Conservation (phyloP, 441 rosid species). For the Gossypium trilobum region DNA sequence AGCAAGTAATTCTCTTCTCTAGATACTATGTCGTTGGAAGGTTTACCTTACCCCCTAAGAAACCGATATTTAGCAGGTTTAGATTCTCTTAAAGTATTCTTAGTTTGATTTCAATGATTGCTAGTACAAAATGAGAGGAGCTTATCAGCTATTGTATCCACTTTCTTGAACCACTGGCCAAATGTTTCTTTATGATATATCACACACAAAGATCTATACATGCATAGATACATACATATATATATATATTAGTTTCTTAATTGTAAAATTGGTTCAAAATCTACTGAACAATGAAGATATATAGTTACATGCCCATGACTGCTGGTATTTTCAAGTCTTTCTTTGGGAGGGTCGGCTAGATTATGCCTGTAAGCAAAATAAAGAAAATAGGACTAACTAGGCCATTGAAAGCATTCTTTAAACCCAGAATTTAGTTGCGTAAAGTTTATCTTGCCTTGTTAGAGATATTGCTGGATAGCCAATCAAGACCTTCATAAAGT, state of each 20-base stretch:
- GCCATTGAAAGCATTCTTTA: not conserved
- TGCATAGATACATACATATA: not conserved
- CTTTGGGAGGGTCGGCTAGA: not conserved
- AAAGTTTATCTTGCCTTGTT: constrained; percentile 30
- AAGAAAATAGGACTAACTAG: not conserved
- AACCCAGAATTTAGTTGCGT: not conserved
- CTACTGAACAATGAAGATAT: not conserved
- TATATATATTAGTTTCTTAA: not conserved
- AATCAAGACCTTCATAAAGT: constrained; percentile 60
- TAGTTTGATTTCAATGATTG: not conserved
- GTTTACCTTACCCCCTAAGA: not conserved
- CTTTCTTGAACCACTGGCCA: not conserved
- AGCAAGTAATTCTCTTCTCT: not conserved
- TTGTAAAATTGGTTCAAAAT: not conserved
- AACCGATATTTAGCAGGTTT: not conserved
- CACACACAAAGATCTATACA: not conserved
- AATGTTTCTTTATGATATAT: not conserved
- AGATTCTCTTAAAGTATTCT: not conserved
- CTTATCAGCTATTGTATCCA: not conserved
- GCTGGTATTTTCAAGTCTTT: not conserved
- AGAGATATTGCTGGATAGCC: constrained; percentile 50
- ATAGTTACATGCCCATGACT: not conserved
- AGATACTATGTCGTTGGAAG: not conserved
- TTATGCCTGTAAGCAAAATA: constrained; percentile 18
- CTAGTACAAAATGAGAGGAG: not conserved